Conservation (phyloP, 2,329 filamentous ascomycete species). For the Amphichorda felina region DNA sequence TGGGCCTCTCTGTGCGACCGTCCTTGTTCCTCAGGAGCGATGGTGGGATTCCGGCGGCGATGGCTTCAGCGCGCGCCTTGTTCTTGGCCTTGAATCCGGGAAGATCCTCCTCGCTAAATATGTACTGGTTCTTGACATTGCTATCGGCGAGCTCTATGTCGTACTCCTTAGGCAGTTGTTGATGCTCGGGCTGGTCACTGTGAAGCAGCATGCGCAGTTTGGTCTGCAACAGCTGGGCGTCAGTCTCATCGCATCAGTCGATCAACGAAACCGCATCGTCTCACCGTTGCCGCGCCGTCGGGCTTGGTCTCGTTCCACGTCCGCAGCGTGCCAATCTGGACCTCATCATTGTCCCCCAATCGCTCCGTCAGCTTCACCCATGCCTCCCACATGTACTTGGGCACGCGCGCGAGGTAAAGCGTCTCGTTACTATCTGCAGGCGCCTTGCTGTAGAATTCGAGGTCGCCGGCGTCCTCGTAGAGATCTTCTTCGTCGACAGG, state of each 20-base stretch:
- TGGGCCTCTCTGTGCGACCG: conserved; percentile 25
- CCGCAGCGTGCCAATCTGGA: conserved; percentile 66
- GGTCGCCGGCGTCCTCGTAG: conserved; percentile 47
- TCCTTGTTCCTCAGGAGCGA: conserved; percentile 34
- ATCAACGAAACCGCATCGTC: not conserved
- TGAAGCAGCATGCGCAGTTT: conserved; percentile 54
- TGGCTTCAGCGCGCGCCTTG: conserved; percentile 40
- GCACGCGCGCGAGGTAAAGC: conserved; percentile 66
- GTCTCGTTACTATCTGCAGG: conserved; percentile 26
- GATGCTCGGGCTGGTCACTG: conserved; percentile 52
- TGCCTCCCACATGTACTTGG: conserved; percentile 68
- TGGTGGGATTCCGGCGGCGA: conserved; percentile 46
- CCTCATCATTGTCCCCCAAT: conserved; percentile 69
- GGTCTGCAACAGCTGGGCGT: too few relatives aligned
- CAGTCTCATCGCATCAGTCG: not conserved
- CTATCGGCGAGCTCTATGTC: conserved; percentile 55
- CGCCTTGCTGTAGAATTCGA: conserved; percentile 40
- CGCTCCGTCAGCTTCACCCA: conserved; percentile 47
- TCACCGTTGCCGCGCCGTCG: conserved; percentile 18
- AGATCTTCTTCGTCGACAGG: conserved; percentile 53
- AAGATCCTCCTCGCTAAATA: conserved; percentile 90
- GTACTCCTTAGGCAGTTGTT: conserved; percentile 78
- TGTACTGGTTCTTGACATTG: conserved; percentile 70
- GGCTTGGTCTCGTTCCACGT: conserved; percentile 43
- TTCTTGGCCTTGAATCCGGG: conserved; percentile 39